These are phyloP conservation scores for Arthrobotrys entomopaga DNA, from an alignment of 2,329 filamentous ascomycete genomes.

Conservation along the genomic window DNA sequence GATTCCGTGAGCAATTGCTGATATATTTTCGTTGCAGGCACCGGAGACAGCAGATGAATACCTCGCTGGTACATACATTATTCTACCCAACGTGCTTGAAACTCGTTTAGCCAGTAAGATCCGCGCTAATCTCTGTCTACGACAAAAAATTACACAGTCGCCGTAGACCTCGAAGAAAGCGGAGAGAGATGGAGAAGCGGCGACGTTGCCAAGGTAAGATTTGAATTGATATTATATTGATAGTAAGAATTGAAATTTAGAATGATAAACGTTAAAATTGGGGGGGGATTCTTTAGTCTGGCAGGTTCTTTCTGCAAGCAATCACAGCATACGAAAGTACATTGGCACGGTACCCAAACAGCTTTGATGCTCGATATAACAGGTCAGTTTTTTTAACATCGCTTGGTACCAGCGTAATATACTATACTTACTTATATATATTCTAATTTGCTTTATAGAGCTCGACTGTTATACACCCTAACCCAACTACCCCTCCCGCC, in stretches of 20 bases:
- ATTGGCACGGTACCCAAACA: conserved; percentile 50
- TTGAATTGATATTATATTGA: not conserved
- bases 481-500: conserved; percentile 34
- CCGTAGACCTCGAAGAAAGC: conserved; percentile 58
- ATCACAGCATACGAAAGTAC: conserved; percentile 56
- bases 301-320: conserved; percentile 57
- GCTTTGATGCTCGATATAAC: conserved; percentile 58
- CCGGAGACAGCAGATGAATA: conserved; percentile 51
- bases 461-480: conserved; percentile 41
- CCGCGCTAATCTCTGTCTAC: not conserved
- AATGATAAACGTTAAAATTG: not conserved
- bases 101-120: not conserved
- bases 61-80: conserved; percentile 26
- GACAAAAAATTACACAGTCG: conserved; percentile 43
- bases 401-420: not conserved
- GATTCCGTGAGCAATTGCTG: not conserved
- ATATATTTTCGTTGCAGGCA: conserved; percentile 16
- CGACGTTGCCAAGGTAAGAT: conserved; percentile 57
- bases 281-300: conserved; percentile 54
- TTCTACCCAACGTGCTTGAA: too few relatives aligned
- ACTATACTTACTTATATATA: not conserved
- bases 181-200: conserved; percentile 58
- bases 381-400: conserved; percentile 40
- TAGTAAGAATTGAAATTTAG: not conserved
- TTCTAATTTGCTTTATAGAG: conserved; percentile 14